Base-by-base conservation (phyloP, 2,329 filamentous ascomycete genomes). In the Fusarium pseudonygamai region DNA sequence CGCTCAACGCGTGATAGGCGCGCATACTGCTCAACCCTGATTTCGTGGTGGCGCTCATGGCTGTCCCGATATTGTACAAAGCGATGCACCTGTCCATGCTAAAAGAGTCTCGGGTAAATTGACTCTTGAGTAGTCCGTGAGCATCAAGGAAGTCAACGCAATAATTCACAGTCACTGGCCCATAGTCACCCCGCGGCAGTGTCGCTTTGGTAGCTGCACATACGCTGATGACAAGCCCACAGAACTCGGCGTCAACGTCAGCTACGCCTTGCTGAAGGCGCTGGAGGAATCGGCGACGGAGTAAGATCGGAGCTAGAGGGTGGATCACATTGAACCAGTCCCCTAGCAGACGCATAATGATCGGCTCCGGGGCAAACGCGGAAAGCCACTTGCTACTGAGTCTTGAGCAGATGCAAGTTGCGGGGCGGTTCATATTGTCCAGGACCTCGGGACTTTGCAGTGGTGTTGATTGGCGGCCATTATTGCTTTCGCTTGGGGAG, bases 291-390 rank as follows among this genome's bases (percentile, higher is more conserved):
- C 68, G 78, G 5, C 77, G 75, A 11, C 80, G 79, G 62, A 80
- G 77, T 18, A 82, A 68, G 15, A 81, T 76, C 3, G 82, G 82
- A 12, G 79, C 78, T 7, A 83, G 63, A 7, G 82, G 76, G 71
- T 83, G 80, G 40, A 83, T 77, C 53, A 78, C 72, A n/a, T 78
- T 72, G 74, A 83, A 83, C 80, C 80, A 83, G 57, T 81, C 76
- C 46, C 75, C 53, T 9, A 83, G 73, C 4, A 83, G 70, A 3
- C 53, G 61, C 7, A 49, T 55, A 6, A 77, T 49, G 9, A 61
- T 49, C 4, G 66, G 6, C 12, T 76, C 65, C 4, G 74, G 61
- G 14, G 72, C 74, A 42, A 77, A 77, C 1, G 34, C 43, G 5
- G 72, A 64, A 5, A 77, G 67, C 74, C 72, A 75, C 14, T 64